Evolutionary conservation across 129 eudicot genomes (phyloP).

Genomic region (Pulicaria dysenterica): DNA sequence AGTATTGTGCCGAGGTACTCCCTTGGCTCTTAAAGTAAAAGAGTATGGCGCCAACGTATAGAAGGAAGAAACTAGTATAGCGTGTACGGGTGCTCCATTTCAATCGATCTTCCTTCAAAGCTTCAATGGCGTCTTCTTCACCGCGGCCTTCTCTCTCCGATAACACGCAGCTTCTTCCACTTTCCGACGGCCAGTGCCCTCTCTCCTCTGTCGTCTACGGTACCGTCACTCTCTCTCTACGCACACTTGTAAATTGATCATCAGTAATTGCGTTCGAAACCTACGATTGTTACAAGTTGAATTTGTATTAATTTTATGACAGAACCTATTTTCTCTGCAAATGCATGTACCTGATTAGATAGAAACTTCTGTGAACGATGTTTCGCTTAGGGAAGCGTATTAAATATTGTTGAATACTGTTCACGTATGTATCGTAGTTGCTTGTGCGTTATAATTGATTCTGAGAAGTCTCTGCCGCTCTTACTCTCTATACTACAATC

Average conservation of each 20-base stretch:
- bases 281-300: background rate
- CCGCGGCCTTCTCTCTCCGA: constrained; percentile 33
- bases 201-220: constrained; percentile 55
- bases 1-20: too few relatives aligned
- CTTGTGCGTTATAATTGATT: background rate
- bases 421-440: background rate
- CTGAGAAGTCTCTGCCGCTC: background rate
- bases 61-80: background rate
- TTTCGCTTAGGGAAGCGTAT: constrained; percentile 14
- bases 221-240: background rate
- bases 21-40: too few relatives aligned
- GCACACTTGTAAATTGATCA: constrained; percentile 8
- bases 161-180: constrained; percentile 32
- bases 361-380: constrained; percentile 4
- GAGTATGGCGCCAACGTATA: background rate
- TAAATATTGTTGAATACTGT: background rate
- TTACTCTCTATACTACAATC: background rate
- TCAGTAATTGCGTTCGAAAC: constrained; percentile 3
- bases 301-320: background rate
- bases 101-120: constrained; percentile 1
- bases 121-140: constrained; percentile 42
- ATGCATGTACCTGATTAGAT: constrained; percentile 1
- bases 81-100: background rate
- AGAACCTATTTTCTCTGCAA: background rate
- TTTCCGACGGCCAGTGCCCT: constrained; percentile 45